Evolutionary conservation across 2,329 filamentous ascomycete species (phyloP).

Genomic region (Lojkania enalia): DNA sequence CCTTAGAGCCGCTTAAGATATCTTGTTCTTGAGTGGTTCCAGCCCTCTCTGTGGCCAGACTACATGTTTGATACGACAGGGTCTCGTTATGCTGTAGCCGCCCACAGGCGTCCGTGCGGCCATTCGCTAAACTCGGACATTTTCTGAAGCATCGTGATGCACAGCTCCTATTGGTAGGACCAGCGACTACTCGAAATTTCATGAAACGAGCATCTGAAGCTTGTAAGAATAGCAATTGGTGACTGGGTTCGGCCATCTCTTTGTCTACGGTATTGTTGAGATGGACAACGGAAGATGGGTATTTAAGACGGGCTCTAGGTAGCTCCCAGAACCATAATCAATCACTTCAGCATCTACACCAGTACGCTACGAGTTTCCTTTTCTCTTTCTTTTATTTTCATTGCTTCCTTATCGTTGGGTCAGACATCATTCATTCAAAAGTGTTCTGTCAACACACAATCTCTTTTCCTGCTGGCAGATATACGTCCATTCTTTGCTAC

Average conservation of each 20-base stretch:
- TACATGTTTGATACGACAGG: conserved; percentile 22
- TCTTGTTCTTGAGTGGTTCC: conserved; percentile 33
- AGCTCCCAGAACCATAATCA: conserved; percentile 31
- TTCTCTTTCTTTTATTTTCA: conserved; percentile 36
- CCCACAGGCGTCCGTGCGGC: conserved; percentile 37
- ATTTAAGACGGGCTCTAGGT: conserved; percentile 34
- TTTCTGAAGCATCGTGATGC: conserved; percentile 34
- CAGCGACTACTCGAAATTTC: conserved; percentile 45
- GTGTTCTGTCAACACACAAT: conserved; percentile 23
- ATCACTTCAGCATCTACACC: conserved; percentile 35
- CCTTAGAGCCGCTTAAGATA: conserved; percentile 20
- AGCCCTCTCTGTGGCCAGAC: conserved; percentile 28
- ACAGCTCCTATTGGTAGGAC: conserved; percentile 36
- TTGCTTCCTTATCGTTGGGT: conserved; percentile 34
- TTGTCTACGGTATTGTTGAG: conserved; percentile 26
- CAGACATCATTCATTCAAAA: conserved; percentile 31
- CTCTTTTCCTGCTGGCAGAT: conserved; percentile 45
- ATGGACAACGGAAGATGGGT: conserved; percentile 14
- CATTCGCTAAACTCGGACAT: conserved; percentile 36
- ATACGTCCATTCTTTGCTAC: conserved; percentile 33
- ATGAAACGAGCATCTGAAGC: conserved; percentile 37
- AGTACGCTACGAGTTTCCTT: conserved; percentile 38
- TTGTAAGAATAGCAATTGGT: conserved; percentile 44
- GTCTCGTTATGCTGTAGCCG: conserved; percentile 39
- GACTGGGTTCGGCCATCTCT: conserved; percentile 23